Conservation (phyloP, 306 rosid species). For the Cicer judaicum region DNA sequence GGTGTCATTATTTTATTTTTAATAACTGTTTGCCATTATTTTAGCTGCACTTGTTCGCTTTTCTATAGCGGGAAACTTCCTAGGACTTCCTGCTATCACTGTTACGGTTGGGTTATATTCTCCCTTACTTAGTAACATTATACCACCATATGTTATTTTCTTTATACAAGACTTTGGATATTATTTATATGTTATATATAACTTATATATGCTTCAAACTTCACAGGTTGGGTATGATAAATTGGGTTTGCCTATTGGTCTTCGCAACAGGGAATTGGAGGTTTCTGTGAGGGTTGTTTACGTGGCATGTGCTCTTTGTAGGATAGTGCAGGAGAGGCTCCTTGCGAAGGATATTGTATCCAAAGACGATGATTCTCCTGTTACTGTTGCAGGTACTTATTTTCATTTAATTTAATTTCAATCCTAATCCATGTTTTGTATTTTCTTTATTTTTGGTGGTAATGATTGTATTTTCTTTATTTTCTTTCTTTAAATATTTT, state of each 20-base stretch:
- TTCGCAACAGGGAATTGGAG: constrained; percentile 70
- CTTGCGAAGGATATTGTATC: constrained; percentile 58
- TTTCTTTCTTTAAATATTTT: too few relatives aligned
- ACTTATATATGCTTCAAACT: not conserved
- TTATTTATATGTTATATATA: not conserved
- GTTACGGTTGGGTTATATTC: constrained; percentile 67
- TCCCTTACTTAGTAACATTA: not conserved
- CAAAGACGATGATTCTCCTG: constrained; percentile 94
- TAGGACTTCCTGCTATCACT: constrained; percentile 91
- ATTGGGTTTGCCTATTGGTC: constrained; percentile 90
- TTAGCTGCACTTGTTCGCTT: constrained; percentile 91
- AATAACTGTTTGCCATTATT: constrained; percentile 31
- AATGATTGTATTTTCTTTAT: constrained; percentile 16
- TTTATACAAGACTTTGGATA: not conserved
- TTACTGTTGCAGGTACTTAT: constrained; percentile 83
- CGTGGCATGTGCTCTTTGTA: constrained; percentile 78
- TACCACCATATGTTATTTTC: constrained; percentile 1
- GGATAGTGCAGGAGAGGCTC: constrained; percentile 73
- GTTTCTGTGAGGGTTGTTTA: constrained; percentile 88
- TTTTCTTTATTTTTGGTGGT: constrained; percentile 10
- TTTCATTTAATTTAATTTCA: not conserved
- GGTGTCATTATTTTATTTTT: constrained; percentile 11
- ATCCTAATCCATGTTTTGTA: not conserved
- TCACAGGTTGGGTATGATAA: constrained; percentile 43
- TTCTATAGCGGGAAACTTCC: constrained; percentile 89